Base-by-base conservation (phyloP, 176 grass and related monocot genomes). In the Oryza longistaminata region DNA sequence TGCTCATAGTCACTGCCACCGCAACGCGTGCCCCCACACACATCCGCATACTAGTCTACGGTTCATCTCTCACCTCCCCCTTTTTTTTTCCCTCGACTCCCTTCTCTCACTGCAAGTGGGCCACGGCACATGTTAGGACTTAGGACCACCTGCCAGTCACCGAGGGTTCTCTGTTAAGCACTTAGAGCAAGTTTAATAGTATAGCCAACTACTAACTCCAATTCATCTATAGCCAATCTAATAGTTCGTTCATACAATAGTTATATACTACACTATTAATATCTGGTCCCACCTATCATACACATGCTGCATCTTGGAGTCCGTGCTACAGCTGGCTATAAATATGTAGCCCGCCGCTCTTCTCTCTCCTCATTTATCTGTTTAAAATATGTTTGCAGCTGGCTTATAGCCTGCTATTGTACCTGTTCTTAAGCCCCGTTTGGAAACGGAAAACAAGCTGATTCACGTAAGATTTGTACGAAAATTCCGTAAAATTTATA, bases 11-110 rank as follows among this genome's bases (percentile, higher is more conserved):
- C 14, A 5, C 72, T 72, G 83, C 46, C 50, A 76, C 64, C 19
- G 86, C 70, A 40, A 33, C 73, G 25, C 74, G 43, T 55, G 71
- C 76, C 61, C 61, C 70, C 76, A 70, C 49, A 74, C 77, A 67
- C 44, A 24, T 24, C 5, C 74, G 45, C 14, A n/a, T 5, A 39
- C 15, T 43, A 48, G 58, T 16, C 42, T 19, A 62, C 58, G 11
- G n/a, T 61, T n/a, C 45, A 50, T 62, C 16, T 24, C 72, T 26
- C 66, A 9, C 16, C 46, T n/a, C 70, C 11, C 40, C 1, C 16
- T 50, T 50, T 5, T 1, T 21, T 50, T 1, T 21, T 58, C 9
- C 19, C 17, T 19, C 15, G 21, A 58, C 9, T 24, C 58, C 9
- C 45, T 8, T 29, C 17, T 34, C 13, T 52, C 71, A 48, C 82